Evolutionary conservation across 192 early-diverging fungal genomes (phyloP), one percentile per base, ranked within the genome.

Genomic region (Backusella mclennaniae): DNA sequence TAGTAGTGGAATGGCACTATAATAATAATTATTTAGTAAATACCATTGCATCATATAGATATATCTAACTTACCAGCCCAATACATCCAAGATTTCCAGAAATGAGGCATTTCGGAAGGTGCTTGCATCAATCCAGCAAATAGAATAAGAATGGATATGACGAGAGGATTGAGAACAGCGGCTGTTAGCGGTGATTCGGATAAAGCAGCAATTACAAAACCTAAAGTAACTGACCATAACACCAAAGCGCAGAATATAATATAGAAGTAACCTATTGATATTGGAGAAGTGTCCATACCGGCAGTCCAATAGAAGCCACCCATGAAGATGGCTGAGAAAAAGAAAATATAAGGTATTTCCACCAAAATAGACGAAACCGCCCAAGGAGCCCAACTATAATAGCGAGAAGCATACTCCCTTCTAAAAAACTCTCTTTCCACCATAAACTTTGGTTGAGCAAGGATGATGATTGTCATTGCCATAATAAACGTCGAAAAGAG

Each of bases 81-180:
- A 81, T 92, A 92, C 86, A 92, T 86, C 84, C 87, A 90, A 2
- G 71, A 67, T 68, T 83, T 84, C 89, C 91, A 92, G 83, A 93
- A 92, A 42, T 81, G 81, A 9, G 88, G 87, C 90, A 94, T 92
- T 0, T 79, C 76, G 12, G 74, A 38, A 44, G 86, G 86, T 3
- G 89, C 82, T 69, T 89, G 89, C 78, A 92, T 90, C 44, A 93
- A 84, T 78, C 92, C 92, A 49, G 87, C 86, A 83, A 93, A 95
- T 66, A 95, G 80, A 73, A 88, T 87, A 41, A 92, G 85, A 73
- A 90, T 83, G 0, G 88, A 87, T 6, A 92, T 87, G 71, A 90
- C 84, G 35, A 95, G 87, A 6, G 92, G 92, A 70, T 91, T 91
- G 35, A 93, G 53, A 75, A 93, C 79, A 0, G 88, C 85, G 0